Conservation (phyloP, 2,329 filamentous ascomycete genomes). For the Penicillium verrucosum region DNA sequence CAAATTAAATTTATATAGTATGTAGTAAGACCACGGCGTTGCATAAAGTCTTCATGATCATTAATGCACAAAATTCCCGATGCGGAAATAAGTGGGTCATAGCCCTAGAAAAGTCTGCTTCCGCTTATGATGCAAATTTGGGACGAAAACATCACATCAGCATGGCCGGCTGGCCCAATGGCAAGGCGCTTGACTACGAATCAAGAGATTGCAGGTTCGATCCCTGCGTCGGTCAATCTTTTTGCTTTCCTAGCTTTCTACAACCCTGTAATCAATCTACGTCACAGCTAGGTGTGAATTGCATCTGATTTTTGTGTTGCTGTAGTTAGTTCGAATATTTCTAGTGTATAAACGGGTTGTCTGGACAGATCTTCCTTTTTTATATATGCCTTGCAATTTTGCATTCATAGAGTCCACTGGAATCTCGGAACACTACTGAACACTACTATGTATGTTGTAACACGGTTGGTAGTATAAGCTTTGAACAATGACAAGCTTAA, state of each 20-base stretch:
- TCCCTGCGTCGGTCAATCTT: conserved; percentile 36
- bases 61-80: too few species aligned
- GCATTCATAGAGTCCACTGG: neutral
- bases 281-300: too few species aligned
- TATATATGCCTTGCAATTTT: neutral
- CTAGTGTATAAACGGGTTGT: neutral
- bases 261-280: neutral
- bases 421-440: too few species aligned
- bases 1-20: neutral
- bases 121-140: neutral
- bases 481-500: neutral
- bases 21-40: neutral
- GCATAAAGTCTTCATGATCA: neutral
- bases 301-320: too few species aligned
- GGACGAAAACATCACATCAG: too few species aligned
- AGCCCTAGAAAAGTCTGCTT: neutral
- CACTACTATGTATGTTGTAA: neutral
- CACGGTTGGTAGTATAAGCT: neutral
- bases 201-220: conserved; percentile 53
- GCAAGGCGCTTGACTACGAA: conserved; percentile 53
- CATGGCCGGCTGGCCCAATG: conserved; percentile 45
- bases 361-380: neutral
- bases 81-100: neutral
- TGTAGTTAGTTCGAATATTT: neutral
- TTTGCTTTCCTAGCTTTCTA: neutral